These are phyloP conservation scores for Camelina sativa DNA, from an alignment of 345 rosid genomes.

Conservation along the genomic window DNA sequence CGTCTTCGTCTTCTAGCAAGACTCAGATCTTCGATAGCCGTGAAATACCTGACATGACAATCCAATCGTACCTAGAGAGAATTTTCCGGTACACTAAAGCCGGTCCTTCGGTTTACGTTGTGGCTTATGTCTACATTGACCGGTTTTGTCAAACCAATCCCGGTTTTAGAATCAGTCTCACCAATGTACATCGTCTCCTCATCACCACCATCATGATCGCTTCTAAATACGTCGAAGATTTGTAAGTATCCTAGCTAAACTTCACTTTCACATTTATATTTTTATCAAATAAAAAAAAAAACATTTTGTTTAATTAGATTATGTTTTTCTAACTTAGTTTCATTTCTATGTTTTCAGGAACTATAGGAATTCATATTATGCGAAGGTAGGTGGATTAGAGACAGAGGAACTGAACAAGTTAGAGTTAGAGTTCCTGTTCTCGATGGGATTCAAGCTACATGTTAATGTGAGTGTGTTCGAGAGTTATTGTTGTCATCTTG, in stretches of 20 bases:
- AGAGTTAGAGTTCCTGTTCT: conserved; percentile 81
- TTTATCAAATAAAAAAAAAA: background rate
- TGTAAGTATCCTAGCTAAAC: conserved; percentile 51
- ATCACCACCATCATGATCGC: conserved; percentile 88
- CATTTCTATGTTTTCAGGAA: conserved; percentile 51
- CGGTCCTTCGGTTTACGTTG: conserved; percentile 85
- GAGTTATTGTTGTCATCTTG: conserved; percentile 86
- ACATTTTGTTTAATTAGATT: conserved; percentile 1
- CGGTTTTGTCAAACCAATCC: conserved; percentile 81
- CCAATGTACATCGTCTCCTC: conserved; percentile 78
- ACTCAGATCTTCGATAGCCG: conserved; percentile 65
- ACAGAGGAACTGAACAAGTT: conserved; percentile 65
- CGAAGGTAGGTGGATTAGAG: conserved; percentile 82
- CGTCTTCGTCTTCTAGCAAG: conserved; percentile 26
- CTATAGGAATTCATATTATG: conserved; percentile 79
- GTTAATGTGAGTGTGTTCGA: conserved; percentile 88
- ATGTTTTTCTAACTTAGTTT: background rate
- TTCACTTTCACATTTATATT: background rate
- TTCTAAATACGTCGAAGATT: conserved; percentile 87
- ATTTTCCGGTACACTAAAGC: conserved; percentile 80
- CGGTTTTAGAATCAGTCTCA: conserved; percentile 63
- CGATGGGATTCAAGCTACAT: conserved; percentile 81
- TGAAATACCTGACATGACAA: conserved; percentile 76
- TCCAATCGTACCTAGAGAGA: conserved; percentile 81
- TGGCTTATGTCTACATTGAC: conserved; percentile 86